phyloP scores from a whole-genome alignment of 495 filamentous ascomycete genomes.

The Aspergillus cristatus region DNA sequence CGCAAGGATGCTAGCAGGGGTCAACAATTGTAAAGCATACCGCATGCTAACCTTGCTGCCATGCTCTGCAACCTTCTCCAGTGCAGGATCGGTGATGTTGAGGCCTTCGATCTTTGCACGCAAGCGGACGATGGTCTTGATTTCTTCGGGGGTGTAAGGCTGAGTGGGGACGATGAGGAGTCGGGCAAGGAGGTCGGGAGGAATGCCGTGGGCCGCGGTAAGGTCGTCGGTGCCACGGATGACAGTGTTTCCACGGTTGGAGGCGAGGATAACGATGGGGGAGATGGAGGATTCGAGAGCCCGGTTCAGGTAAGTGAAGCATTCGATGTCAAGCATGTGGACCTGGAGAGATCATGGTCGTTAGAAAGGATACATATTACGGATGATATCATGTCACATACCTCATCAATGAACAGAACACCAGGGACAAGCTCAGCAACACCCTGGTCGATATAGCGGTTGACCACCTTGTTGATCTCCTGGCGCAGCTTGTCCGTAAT shows the following conservation, averaged over 20 bases:
- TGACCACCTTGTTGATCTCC: constrained; percentile 98
- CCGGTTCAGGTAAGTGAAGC: constrained; percentile 97
- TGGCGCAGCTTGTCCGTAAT: constrained; percentile 91
- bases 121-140: constrained; percentile 78
- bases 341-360: constrained; percentile 51
- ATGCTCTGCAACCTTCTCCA: constrained; percentile 76
- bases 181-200: constrained; percentile 82
- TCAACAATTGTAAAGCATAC: constrained; percentile 86
- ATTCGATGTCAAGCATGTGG: constrained; percentile 98
- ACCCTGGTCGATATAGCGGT: constrained; percentile 94
- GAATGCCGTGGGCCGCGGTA: constrained; percentile 83
- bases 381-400: constrained; percentile 28
- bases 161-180: constrained; percentile 92
- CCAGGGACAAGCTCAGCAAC: constrained; percentile 96
- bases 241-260: constrained; percentile 84
- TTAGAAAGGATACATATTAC: constrained; percentile 1
- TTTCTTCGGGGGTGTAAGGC: constrained; percentile 74
- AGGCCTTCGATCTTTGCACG: constrained; percentile 75
- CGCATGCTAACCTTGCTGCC: constrained; percentile 80
- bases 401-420: constrained; percentile 97
- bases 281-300: constrained; percentile 88
- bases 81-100: constrained; percentile 67
- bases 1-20: constrained; percentile 70
- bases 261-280: constrained; percentile 93
- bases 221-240: constrained; percentile 81